These are phyloP conservation scores for Phytophthora cajani DNA, from an alignment of 352 stramenopile species.

Conservation along the genomic window DNA sequence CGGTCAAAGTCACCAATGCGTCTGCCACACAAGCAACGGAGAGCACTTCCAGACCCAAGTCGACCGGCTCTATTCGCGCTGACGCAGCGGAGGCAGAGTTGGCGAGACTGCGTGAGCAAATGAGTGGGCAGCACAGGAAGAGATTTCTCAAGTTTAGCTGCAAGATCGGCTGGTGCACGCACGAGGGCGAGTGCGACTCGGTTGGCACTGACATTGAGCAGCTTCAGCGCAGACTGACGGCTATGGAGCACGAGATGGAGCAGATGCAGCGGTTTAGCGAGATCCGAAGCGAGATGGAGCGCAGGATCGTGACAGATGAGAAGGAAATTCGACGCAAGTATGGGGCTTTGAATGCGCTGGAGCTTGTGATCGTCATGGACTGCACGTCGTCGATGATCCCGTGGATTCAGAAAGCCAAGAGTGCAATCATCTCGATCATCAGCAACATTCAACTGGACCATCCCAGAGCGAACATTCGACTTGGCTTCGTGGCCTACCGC, in stretches of 20 bases:
- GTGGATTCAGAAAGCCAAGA: conserved; percentile 44
- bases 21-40: background rate
- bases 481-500: conserved; percentile 55
- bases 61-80: conserved; percentile 11
- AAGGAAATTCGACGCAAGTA: conserved; percentile 20
- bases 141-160: conserved; percentile 18
- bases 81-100: conserved; percentile 17
- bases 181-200: conserved; percentile 8
- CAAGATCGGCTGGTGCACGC: conserved; percentile 22
- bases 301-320: conserved; percentile 20
- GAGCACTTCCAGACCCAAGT: background rate
- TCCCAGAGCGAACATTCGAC: conserved; percentile 23
- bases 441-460: conserved; percentile 34
- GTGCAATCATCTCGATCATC: conserved; percentile 43
- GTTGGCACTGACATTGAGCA: conserved; percentile 2
- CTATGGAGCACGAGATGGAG: conserved; percentile 20
- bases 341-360: conserved; percentile 27
- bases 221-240: conserved; percentile 7
- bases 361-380: conserved; percentile 59
- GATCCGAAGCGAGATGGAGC: conserved; percentile 34
- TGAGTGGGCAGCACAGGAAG: background rate
- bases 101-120: conserved; percentile 1
- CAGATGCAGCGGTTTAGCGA: conserved; percentile 22
- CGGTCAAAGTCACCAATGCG: background rate
- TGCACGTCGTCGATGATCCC: conserved; percentile 47